Conservation (phyloP, 2,329 filamentous ascomycete species). For the Verticillium isaacii region DNA sequence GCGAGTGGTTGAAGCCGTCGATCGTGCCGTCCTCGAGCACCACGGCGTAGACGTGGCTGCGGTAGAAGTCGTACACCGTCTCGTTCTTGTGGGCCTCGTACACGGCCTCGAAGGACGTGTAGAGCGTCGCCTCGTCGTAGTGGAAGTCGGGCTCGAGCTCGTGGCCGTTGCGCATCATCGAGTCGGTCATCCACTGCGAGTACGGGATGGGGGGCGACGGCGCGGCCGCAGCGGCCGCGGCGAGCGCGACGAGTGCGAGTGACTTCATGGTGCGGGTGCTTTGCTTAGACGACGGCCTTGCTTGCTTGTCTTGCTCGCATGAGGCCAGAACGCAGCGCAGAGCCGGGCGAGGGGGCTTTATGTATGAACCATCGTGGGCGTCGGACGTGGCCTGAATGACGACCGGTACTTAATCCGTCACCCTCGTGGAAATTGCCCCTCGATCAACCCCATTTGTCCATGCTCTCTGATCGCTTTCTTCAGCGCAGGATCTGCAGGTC, state of each 20-base stretch:
- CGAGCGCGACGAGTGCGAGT: neutral
- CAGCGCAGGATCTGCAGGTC: neutral
- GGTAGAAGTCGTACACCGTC: constrained; percentile 37
- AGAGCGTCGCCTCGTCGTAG: constrained; percentile 40
- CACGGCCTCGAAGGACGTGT: constrained; percentile 40
- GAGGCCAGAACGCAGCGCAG: neutral
- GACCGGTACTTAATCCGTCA: neutral
- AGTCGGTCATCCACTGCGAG: constrained; percentile 37
- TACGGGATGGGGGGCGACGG: constrained; percentile 15
- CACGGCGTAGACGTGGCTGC: constrained; percentile 39
- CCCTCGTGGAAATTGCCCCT: neutral
- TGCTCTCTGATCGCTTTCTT: neutral
- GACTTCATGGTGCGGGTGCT: neutral
- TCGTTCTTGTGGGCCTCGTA: constrained; percentile 36
- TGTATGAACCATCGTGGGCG: neutral
- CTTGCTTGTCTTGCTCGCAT: neutral
- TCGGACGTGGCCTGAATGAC: neutral
- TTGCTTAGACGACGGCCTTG: neutral
- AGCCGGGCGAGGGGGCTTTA: neutral
- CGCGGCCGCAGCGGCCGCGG: neutral
- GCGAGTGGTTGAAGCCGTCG: constrained; percentile 36
- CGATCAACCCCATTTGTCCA: no score
- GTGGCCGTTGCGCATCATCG: constrained; percentile 33
- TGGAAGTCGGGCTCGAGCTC: constrained; percentile 29
- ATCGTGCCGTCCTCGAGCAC: constrained; percentile 43